A percentile compares a stretch with the other conserved stretches of the same genome.
phyloP scores from a whole-genome alignment of 352 stramenopile genomes.

The Globisporangium nagaii region DNA sequence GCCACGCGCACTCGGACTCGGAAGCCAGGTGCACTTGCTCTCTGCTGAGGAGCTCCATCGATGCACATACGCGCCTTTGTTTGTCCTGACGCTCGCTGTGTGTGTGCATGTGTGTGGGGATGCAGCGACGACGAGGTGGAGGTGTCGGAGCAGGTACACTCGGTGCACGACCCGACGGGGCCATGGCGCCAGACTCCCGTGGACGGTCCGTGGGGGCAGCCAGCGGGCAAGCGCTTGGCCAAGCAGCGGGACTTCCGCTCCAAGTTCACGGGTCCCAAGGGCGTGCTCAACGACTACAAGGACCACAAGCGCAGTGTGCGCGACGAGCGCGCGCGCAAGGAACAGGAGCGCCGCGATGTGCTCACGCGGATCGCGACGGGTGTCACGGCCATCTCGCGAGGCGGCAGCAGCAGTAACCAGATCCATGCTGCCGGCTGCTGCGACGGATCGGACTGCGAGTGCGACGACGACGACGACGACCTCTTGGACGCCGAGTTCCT shows the following conservation, averaged over 20 bases:
- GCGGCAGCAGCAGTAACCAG: conserved; percentile 8
- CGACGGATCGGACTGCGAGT: conserved; percentile 23
- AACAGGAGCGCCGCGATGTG: conserved; percentile 42
- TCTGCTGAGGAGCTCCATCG: not conserved
- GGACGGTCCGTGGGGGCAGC: conserved; percentile 41
- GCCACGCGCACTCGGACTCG: conserved; percentile 56
- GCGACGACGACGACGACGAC: conserved; percentile 37
- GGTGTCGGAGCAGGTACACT: conserved; percentile 54
- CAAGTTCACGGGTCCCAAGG: conserved; percentile 71
- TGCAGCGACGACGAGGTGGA: conserved; percentile 46
- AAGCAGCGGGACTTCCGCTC: conserved; percentile 50
- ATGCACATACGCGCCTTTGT: not conserved
- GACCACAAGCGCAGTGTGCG: conserved; percentile 56
- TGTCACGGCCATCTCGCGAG: conserved; percentile 3
- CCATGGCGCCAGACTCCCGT: conserved; percentile 60
- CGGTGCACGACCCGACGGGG: conserved; percentile 59
- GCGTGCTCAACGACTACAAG: conserved; percentile 81
- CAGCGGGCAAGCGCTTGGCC: conserved; percentile 14
- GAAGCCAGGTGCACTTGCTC: conserved; percentile 43
- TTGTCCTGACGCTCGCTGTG: too few relatives aligned
- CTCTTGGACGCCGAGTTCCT: conserved; percentile 55
- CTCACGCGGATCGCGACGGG: conserved; percentile 68
- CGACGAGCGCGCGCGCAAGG: conserved; percentile 42
- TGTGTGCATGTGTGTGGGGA: not conserved
- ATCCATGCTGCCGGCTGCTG: conserved; percentile 9